Percentiles rank a stretch among this genome's conserved stretches.
phyloP scores from a whole-genome alignment of 495 filamentous ascomycete species.

The Penicillium ochrochloron region DNA sequence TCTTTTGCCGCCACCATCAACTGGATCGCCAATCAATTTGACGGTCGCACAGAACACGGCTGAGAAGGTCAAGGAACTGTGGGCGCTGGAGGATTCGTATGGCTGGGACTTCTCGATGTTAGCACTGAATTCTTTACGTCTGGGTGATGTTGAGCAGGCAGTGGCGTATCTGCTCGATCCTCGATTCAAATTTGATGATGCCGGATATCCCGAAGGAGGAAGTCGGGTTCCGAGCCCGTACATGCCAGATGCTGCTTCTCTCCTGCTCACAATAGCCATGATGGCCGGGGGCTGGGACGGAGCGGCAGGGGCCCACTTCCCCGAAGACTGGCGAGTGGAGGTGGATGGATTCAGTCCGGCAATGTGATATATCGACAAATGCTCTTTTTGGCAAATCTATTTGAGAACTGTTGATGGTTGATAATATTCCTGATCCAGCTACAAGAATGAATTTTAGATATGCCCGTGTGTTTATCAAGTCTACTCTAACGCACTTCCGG shows the following conservation, averaged over 20 bases:
- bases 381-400: too few species aligned
- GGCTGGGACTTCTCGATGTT: slow-evolving; percentile 1
- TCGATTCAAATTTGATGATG: background rate
- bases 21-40: background rate
- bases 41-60: background rate
- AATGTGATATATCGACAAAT: background rate
- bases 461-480: too few species aligned
- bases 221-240: background rate
- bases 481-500: too few species aligned
- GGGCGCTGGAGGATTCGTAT: background rate
- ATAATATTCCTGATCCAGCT: too few species aligned
- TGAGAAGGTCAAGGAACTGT: background rate
- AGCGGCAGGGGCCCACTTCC: background rate
- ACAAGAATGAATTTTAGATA: too few species aligned
- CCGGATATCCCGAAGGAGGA: background rate
- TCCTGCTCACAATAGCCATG: background rate
- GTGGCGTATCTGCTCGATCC: background rate
- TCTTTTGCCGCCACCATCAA: background rate
- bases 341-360: background rate
- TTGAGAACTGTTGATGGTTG: too few species aligned
- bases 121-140: background rate
- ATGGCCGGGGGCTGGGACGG: background rate
- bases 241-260: background rate
- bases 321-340: background rate
- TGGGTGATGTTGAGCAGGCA: background rate